phyloP scores from a whole-genome alignment of 257 asterid genomes.

The Solanum corneliomulleri region DNA sequence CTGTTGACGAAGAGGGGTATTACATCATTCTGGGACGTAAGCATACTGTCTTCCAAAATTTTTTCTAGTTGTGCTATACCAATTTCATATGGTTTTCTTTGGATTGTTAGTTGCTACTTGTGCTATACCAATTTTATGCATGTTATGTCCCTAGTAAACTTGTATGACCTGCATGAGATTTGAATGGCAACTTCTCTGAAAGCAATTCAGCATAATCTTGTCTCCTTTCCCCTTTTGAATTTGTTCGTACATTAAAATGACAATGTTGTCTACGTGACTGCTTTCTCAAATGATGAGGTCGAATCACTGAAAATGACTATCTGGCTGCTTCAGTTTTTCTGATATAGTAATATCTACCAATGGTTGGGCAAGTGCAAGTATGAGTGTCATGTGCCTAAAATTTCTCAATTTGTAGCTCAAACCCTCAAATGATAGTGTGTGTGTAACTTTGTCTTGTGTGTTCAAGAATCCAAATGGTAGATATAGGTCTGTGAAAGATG shows the following conservation, averaged over 20 bases:
- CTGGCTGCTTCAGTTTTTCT: neutral
- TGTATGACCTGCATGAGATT: neutral
- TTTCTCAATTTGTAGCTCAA: neutral
- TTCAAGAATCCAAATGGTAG: neutral
- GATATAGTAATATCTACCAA: neutral
- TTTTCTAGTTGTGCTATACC: neutral
- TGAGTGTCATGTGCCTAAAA: neutral
- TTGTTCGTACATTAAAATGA: neutral
- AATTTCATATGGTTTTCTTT: neutral
- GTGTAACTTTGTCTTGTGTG: neutral
- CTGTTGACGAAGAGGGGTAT: conserved; percentile 85
- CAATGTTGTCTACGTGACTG: neutral
- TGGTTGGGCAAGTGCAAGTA: neutral
- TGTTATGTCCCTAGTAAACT: neutral
- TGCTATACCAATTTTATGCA: neutral
- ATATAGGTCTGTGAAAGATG: neutral
- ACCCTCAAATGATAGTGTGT: neutral
- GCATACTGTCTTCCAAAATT: neutral
- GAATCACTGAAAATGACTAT: neutral
- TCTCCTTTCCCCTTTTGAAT: neutral
- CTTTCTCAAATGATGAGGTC: neutral
- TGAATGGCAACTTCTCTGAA: neutral
- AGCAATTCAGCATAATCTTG: neutral
- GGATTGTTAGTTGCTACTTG: neutral
- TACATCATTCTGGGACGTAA: conserved; percentile 93